Base-by-base conservation (phyloP, 2,329 filamentous ascomycete genomes). In the Epichloe scottii region DNA sequence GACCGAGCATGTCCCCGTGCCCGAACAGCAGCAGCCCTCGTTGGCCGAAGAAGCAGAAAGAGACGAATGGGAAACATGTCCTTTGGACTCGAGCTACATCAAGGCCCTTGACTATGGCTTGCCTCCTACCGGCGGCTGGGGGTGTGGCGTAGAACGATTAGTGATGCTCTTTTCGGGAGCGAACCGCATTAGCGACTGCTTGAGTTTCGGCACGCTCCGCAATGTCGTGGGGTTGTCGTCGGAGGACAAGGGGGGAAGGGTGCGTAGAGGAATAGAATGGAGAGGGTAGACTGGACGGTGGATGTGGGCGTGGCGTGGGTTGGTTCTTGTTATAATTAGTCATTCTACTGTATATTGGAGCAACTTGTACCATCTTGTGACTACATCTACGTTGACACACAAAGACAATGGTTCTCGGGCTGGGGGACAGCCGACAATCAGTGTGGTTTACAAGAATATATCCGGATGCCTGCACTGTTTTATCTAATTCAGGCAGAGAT, bases 81-180 rank as follows among this genome's bases (percentile, higher is more conserved):
- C 59, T 60, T 76, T 65, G 60, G 89, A 96, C 61, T 85, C 94
- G 69, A 85, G 80, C 60, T 98, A 95, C 62, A 71, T 96, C 45
- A 79, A 84, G 58, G 88, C 87, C 4, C 68, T 98, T 48, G 88
- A 95, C 65, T 89, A 87, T 70, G 93, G 89, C 0, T 71, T 98
- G 53, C 93, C 93, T n/a, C 89, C 93, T 0, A 98, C 93, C 0
- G 93, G 91, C 0, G 93, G 93, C 4, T 98, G 93, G 93, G 93
- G 93, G 1, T 94, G 89, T 60, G 93, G 93, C 1, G 73, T 98
- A 41, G 93, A 98, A 68, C 76, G 93, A 49, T 72, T 98, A 49
- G 85, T 89, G 38, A 98, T 98, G 93, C 70, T 96, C 46, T 87
- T 97, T 60, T 81, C 85, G 1, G 89, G 87, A 0, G 76, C 81